A percentile compares a stretch with the other conserved stretches of the same genome.
These are phyloP conservation scores for Solanum pinnatisectum DNA, from an alignment of 257 asterid genomes.

Conservation along the genomic window DNA sequence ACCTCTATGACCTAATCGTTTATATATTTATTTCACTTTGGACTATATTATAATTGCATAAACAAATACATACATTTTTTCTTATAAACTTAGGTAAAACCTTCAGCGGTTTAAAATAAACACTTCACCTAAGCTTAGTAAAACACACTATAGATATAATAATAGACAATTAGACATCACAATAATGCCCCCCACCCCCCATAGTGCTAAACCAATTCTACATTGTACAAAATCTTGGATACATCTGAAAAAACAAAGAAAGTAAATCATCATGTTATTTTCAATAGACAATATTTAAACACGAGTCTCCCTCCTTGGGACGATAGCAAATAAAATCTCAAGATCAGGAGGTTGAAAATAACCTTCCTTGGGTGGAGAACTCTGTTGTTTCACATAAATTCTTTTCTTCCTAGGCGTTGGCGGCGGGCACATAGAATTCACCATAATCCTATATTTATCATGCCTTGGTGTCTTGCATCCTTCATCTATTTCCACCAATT, in stretches of 20 bases:
- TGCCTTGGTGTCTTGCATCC: constrained; percentile 20
- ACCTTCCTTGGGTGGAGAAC: not conserved
- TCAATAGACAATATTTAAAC: not conserved
- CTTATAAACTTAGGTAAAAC: not conserved
- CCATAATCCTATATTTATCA: constrained; percentile 7
- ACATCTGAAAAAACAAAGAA: not conserved
- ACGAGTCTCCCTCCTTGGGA: not conserved
- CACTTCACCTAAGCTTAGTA: not conserved
- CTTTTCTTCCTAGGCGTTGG: constrained; percentile 17
- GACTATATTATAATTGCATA: not conserved
- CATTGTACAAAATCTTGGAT: not conserved
- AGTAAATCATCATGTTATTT: too few relatives aligned
- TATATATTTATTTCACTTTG: not conserved
- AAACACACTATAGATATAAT: not conserved
- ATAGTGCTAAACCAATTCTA: not conserved
- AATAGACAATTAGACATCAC: not conserved
- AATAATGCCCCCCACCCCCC: not conserved
- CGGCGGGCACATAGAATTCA: constrained; percentile 11
- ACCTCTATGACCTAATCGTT: not conserved
- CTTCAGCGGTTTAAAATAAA: not conserved
- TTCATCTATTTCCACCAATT: not conserved
- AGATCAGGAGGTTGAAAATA: constrained; percentile 10
- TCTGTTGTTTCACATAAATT: not conserved
- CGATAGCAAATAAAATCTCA: constrained; percentile 9
- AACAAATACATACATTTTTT: not conserved